A percentile compares a stretch with the other conserved stretches of the same genome.
phyloP scores from a whole-genome alignment of 1,284 basidiomycete species.

The Leccinum griseonigrum region DNA sequence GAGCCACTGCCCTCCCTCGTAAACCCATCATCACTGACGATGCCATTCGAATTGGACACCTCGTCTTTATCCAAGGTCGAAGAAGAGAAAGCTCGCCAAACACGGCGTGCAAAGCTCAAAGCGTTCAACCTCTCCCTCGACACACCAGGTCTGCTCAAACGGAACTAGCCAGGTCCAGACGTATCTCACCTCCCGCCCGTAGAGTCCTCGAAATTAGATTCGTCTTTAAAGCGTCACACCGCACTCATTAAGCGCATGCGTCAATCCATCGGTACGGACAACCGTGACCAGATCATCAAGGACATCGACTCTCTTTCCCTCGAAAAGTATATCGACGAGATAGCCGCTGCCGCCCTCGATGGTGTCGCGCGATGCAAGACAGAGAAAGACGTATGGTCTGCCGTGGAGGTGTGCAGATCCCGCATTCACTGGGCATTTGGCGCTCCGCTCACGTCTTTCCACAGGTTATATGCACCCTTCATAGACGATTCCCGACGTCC shows the following conservation, averaged over 20 bases:
- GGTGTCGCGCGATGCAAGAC: slow-evolving; percentile 84
- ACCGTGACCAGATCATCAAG: slow-evolving; percentile 84
- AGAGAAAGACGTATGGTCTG: slow-evolving; percentile 88
- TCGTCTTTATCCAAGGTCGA: slow-evolving; percentile 42
- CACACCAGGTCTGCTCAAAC: slow-evolving; percentile 42
- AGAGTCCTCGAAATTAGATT: slow-evolving; percentile 77
- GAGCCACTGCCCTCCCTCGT: slow-evolving; percentile 7
- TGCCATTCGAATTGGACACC: slow-evolving; percentile 19
- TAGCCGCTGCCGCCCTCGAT: slow-evolving; percentile 84
- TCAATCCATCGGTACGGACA: slow-evolving; percentile 75
- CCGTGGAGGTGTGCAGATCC: slow-evolving; percentile 72
- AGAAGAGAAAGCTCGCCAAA: slow-evolving; percentile 58
- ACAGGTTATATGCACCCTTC: slow-evolving; percentile 85
- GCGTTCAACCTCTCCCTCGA: slow-evolving; percentile 47
- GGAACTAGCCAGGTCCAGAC: background rate
- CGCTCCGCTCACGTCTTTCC: slow-evolving; percentile 11
- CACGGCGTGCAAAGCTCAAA: slow-evolving; percentile 56
- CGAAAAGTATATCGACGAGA: slow-evolving; percentile 96
- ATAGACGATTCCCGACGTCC: slow-evolving; percentile 79
- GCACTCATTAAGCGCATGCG: slow-evolving; percentile 89
- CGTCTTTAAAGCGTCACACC: slow-evolving; percentile 92
- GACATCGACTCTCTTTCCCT: slow-evolving; percentile 88
- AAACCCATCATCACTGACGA: slow-evolving; percentile 12
- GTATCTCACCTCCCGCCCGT: slow-evolving; percentile 10
- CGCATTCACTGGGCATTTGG: background rate